A percentile compares a stretch with the other conserved stretches of the same genome.
Evolutionary conservation across 2,329 filamentous ascomycete species (phyloP).

Genomic region (Tricladium varicosporioides): DNA sequence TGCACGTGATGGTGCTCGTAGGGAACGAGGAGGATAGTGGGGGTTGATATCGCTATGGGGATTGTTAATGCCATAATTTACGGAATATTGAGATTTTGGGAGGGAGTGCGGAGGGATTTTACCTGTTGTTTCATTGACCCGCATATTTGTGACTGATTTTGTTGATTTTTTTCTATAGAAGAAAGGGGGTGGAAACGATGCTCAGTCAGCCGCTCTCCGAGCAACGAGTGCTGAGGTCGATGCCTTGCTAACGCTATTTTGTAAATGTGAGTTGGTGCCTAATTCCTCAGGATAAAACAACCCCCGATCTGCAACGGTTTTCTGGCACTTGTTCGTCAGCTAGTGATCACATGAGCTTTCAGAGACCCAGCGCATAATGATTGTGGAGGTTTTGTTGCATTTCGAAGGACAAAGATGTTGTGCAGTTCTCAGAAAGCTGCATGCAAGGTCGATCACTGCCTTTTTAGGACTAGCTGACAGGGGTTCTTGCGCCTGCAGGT

Average conservation of each 20-base stretch:
- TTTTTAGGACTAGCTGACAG: background rate
- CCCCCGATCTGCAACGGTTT: too few species aligned
- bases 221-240: too few species aligned
- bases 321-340: too few species aligned
- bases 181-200: too few species aligned
- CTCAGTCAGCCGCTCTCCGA: too few species aligned
- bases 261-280: background rate
- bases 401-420: conserved; percentile 4
- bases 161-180: too few species aligned
- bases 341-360: conserved; percentile 8
- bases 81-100: background rate
- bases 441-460: background rate
- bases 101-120: background rate
- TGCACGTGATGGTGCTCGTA: conserved; percentile 80
- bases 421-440: conserved; percentile 1
- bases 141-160: background rate
- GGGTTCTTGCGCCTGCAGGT: background rate
- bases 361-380: background rate
- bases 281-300: background rate
- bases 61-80: background rate
- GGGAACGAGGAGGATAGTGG: conserved; percentile 72
- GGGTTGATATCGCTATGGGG: conserved; percentile 61
- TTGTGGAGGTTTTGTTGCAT: conserved; percentile 10
- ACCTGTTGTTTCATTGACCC: conserved; percentile 5
- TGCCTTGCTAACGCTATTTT: background rate